Evolutionary conservation across 2,329 filamentous ascomycete species (phyloP).

Genomic region (Venturia nashicola): DNA sequence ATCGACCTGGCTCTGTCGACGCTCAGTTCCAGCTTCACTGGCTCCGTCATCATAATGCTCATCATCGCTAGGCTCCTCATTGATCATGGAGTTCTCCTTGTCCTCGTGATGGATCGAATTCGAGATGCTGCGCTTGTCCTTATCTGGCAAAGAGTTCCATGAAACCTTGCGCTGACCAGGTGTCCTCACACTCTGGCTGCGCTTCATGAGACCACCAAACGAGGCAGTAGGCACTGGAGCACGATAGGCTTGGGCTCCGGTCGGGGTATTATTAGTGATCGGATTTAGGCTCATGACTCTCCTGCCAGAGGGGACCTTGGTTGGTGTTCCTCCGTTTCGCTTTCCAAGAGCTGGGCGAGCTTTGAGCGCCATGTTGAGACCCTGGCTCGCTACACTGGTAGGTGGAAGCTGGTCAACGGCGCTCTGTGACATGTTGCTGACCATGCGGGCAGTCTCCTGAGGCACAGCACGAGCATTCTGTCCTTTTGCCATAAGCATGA

Average conservation of each 20-base stretch:
- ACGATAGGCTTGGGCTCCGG: constrained; percentile 26
- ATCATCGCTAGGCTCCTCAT: constrained; percentile 27
- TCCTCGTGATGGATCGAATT: constrained; percentile 15
- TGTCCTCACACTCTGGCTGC: constrained; percentile 28
- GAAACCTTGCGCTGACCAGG: constrained; percentile 21
- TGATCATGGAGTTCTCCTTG: constrained; percentile 36
- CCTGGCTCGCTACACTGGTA: constrained; percentile 18
- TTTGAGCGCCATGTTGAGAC: constrained; percentile 36
- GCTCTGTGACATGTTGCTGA: constrained; percentile 23
- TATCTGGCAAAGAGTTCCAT: constrained; percentile 21
- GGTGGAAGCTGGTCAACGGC: constrained; percentile 17
- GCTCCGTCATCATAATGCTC: neutral
- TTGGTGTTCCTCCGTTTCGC: constrained; percentile 25
- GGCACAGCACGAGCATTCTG: neutral
- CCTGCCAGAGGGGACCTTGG: constrained; percentile 35
- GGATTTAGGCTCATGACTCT: constrained; percentile 86
- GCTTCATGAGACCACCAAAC: constrained; percentile 40
- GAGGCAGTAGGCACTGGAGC: constrained; percentile 10
- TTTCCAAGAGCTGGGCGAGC: constrained; percentile 27
- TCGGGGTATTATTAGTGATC: constrained; percentile 63
- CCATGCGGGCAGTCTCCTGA: constrained; percentile 20
- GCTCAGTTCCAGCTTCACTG: constrained; percentile 28
- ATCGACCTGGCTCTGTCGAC: constrained; percentile 23
- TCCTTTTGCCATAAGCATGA: constrained; percentile 65
- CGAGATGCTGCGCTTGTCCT: constrained; percentile 14